phyloP scores from a whole-genome alignment of 352 stramenopile genomes.

The Phytophthora fragariae region DNA sequence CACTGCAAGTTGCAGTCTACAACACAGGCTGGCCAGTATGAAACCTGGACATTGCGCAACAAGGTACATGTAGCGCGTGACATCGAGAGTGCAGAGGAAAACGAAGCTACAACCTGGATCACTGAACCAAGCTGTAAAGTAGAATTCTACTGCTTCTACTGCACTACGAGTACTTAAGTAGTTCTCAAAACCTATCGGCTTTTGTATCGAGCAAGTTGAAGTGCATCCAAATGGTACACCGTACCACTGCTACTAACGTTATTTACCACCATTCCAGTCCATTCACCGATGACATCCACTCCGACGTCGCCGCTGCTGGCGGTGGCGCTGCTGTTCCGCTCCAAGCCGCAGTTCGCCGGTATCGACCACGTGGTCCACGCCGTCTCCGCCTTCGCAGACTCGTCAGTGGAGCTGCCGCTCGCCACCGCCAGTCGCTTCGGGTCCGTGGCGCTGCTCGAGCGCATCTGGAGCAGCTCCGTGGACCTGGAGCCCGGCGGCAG shows the following conservation, averaged over 20 bases:
- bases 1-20: too few relatives aligned
- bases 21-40: not conserved
- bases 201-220: not conserved
- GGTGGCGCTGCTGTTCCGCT: slow-evolving; percentile 8
- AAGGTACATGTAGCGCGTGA: too few relatives aligned
- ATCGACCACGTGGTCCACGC: slow-evolving; percentile 3
- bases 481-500: slow-evolving; percentile 11
- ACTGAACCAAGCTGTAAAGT: too few relatives aligned
- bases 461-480: slow-evolving; percentile 15
- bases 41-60: too few relatives aligned
- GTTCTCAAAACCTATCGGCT: not conserved
- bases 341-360: not conserved
- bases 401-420: slow-evolving; percentile 16
- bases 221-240: not conserved
- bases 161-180: too few relatives aligned
- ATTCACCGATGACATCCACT: not conserved
- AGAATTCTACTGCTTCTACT: too few relatives aligned
- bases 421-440: not conserved
- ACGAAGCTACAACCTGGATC: too few relatives aligned
- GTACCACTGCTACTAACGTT: not conserved
- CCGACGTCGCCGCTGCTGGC: slow-evolving; percentile 7
- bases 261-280: not conserved
- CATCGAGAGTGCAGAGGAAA: too few relatives aligned
- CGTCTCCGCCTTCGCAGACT: slow-evolving; percentile 13
- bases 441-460: slow-evolving; percentile 8